Evolutionary conservation across 2,329 filamentous ascomycete species (phyloP), one percentile per base, ranked within the genome.

Genomic region (Pseudogymnoascus sp.): DNA sequence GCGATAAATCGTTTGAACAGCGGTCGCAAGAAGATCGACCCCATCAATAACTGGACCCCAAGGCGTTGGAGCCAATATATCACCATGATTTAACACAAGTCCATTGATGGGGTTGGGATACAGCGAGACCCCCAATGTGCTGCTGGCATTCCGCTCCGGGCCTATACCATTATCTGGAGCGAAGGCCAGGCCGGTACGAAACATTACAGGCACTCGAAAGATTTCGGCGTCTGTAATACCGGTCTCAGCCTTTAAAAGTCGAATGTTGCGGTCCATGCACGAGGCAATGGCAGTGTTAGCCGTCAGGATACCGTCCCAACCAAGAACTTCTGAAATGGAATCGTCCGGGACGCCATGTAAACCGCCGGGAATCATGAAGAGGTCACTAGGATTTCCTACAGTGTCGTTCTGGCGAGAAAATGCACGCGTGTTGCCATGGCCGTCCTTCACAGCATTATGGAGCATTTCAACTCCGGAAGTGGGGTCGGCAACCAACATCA

Each of bases 401-500:
- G 47, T 18, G 5, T 54, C 47, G 4, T 54, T 54, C 11, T 33
- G n/a, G 25, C 47, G 47, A 12, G 47, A 54, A 9, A 54, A 54
- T 18, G 47, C 47, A 3, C 25, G 47, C 25, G 2, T 18, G 30
- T 28, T 62, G 2, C 36, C 62, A n/a, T 57, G 43, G 11, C 64
- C 65, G 8, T 33, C 35, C 8, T 28, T 20, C 22, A 60, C 50
- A 4, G 62, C 63, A 4, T 57, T 61, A 5, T 57, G 57, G 16
- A 73, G 64, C 6, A 73, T 60, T 1, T 68, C 37, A 3, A 75
- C 58, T 0, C 67, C 72, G 0, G 64, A 62, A 3, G 22, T 25
- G 0, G 69, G 65, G 58, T 70, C 67, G 2, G 66, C 65, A 22
- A 70, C 63, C 11, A 63, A 61, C 41, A 70, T 64, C 6, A 65